A percentile compares a stretch with the other conserved stretches of the same genome.
These are phyloP conservation scores for Aristolochia californica DNA, from an alignment of 164 flowering plant species.

Conservation along the genomic window DNA sequence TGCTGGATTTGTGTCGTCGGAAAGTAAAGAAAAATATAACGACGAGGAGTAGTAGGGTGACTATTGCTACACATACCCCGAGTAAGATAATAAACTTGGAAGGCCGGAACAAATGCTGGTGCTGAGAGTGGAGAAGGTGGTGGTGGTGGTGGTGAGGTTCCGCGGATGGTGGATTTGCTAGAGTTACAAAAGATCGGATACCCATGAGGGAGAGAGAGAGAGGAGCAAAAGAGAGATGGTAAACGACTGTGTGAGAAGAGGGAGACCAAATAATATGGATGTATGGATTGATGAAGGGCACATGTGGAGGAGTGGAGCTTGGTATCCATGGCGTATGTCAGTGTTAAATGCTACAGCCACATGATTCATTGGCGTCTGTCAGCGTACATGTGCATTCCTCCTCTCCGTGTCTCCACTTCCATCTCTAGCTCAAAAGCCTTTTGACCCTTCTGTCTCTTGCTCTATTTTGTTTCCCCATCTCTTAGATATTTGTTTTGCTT, in stretches of 20 bases:
- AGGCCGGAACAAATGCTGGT: constrained; percentile 23
- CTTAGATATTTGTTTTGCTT: no score
- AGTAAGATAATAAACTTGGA: constrained; percentile 34
- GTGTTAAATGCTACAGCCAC: no score
- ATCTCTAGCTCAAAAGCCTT: no score
- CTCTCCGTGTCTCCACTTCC: no score
- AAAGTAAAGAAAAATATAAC: constrained; percentile 28
- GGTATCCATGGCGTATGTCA: no score
- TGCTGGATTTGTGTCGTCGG: constrained; percentile 26
- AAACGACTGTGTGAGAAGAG: background rate
- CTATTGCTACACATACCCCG: constrained; percentile 26
- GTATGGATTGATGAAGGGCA: background rate
- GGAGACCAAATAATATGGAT: background rate
- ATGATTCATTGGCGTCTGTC: no score
- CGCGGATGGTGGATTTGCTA: constrained; percentile 11
- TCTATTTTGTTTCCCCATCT: no score
- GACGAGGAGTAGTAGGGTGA: constrained; percentile 27
- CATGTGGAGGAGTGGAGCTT: background rate
- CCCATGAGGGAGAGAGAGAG: constrained; percentile 23
- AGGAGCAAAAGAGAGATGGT: background rate
- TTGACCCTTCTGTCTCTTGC: no score
- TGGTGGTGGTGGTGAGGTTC: constrained; percentile 12
- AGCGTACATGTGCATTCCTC: no score
- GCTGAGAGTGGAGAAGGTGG: constrained; percentile 8
- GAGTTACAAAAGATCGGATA: constrained; percentile 12